Base-by-base conservation (phyloP, 2,329 filamentous ascomycete species). In the Penicillium hordei region DNA sequence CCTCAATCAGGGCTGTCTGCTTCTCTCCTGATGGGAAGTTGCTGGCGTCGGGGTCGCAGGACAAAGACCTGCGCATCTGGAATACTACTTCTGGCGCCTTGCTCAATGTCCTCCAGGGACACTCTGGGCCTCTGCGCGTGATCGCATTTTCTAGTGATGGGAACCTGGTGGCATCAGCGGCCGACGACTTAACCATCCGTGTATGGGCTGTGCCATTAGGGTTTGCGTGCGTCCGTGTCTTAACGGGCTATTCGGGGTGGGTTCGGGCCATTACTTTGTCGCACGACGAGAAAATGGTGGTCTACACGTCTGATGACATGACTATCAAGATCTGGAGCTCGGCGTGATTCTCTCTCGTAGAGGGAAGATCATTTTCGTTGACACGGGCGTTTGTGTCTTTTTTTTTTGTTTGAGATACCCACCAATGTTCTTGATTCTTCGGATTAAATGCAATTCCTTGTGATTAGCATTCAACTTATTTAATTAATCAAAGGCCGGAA, bases 281-380 rank as follows among this genome's bases (percentile, higher is more conserved):
- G 27, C 15, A 3, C 25, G 49, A 57, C 31, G 55, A 52, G 9
- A 46, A 33, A 1, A 43, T 57, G 34, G 50, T 38, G 4, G 55
- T 48, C 31, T 57, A 57, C 17, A 57, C 55, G 3, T 57, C 55
- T 29, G 55, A 57, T 34, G 55, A 57, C 43, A 57, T 57, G 55
- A 57, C 55, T 31, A 57, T 57, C 49, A 57, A 57, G 49, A 53
- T 57, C 17, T 57, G 55, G 55, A n/a, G 31, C 10, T 56, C 48
- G 48, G 46, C 31, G 13, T 51, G 48, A 56, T 34, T 46, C 4
- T n/a, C 39, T 44, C 31, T 43, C 38, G 42, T 44, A 23, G 10
- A 36, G 15, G 50, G 36, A 38, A 42, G 39, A 39, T 31, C 13
- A 17, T 31, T 19, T 31, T 38, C 12, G 17, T 51, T 51, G 45